phyloP scores from a whole-genome alignment of 1,284 basidiomycete species.

The Mrakiaceae sp. region DNA sequence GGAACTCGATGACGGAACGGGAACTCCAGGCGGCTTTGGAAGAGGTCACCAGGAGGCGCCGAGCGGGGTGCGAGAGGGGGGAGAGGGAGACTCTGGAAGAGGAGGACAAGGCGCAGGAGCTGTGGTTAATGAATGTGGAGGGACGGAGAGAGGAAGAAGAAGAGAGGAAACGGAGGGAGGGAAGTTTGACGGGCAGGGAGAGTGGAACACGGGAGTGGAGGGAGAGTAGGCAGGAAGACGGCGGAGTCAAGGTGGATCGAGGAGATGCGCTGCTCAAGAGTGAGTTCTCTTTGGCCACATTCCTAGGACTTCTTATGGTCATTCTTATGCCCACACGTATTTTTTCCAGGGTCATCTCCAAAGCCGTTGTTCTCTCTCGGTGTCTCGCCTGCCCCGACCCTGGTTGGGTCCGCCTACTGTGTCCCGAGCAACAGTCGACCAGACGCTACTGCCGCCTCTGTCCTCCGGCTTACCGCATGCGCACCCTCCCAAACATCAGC shows the following conservation, averaged over 20 bases:
- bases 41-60: neutral
- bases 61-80: constrained; percentile 4
- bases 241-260: constrained; percentile 8
- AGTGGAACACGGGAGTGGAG: constrained; percentile 39
- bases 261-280: neutral
- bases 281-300: no score
- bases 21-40: neutral
- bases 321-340: no score
- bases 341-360: no score
- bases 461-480: constrained; percentile 15
- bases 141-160: constrained; percentile 27
- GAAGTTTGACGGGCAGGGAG: constrained; percentile 28
- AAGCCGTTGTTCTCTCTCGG: no score
- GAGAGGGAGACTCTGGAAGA: constrained; percentile 15
- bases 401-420: neutral
- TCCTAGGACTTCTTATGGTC: no score
- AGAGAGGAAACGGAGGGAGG: constrained; percentile 24
- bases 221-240: constrained; percentile 33
- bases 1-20: neutral
- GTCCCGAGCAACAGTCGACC: no score
- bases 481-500: constrained; percentile 22
- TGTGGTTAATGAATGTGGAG: constrained; percentile 21
- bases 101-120: constrained; percentile 18
- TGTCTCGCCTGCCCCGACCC: no score
- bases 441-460: no score